These are phyloP conservation scores for Hypsizygus marmoreus DNA, from an alignment of 768 basidiomycete genomes.

Conservation along the genomic window DNA sequence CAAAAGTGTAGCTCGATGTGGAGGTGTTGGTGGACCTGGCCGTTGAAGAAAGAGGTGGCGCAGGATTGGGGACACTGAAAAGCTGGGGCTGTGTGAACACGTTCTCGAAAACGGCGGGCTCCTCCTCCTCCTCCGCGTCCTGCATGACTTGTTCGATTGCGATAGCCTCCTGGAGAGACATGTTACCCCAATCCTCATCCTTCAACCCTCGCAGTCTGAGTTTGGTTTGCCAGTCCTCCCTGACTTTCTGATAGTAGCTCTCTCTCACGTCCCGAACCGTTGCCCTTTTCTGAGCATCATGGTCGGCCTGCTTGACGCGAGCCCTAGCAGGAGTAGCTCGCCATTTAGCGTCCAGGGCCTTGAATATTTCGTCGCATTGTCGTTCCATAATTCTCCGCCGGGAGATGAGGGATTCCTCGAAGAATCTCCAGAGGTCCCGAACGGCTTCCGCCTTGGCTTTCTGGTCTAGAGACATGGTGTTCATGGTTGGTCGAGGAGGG, in stretches of 20 bases:
- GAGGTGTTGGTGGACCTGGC: slow-evolving; percentile 38
- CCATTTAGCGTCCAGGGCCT: slow-evolving; percentile 29
- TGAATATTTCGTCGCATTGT: slow-evolving; percentile 25
- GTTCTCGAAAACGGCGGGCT: slow-evolving; percentile 21
- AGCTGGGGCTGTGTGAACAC: slow-evolving; percentile 20
- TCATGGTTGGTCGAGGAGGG: slow-evolving; percentile 15
- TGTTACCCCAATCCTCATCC: slow-evolving; percentile 47
- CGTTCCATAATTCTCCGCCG: slow-evolving; percentile 26
- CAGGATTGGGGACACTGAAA: slow-evolving; percentile 17
- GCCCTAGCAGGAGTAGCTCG: slow-evolving; percentile 19
- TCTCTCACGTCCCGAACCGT: slow-evolving; percentile 31
- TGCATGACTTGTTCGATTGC: slow-evolving; percentile 34
- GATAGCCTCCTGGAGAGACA: slow-evolving; percentile 37
- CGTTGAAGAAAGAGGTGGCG: slow-evolving; percentile 33
- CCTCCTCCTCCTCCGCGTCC: slow-evolving; percentile 38
- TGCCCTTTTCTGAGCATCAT: slow-evolving; percentile 28
- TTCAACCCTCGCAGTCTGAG: slow-evolving; percentile 34
- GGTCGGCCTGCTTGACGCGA: slow-evolving; percentile 23
- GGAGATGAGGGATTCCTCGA: slow-evolving; percentile 33
- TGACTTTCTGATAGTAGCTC: slow-evolving; percentile 32
- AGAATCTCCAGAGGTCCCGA: slow-evolving; percentile 35
- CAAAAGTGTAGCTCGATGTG: slow-evolving; percentile 43
- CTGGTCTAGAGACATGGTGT: slow-evolving; percentile 20
- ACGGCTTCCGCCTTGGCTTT: slow-evolving; percentile 24
- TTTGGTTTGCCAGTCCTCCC: slow-evolving; percentile 43